Evolutionary conservation across 345 rosid species (phyloP), one percentile per base, ranked within the genome.

Genomic region (Citrus sp.): DNA sequence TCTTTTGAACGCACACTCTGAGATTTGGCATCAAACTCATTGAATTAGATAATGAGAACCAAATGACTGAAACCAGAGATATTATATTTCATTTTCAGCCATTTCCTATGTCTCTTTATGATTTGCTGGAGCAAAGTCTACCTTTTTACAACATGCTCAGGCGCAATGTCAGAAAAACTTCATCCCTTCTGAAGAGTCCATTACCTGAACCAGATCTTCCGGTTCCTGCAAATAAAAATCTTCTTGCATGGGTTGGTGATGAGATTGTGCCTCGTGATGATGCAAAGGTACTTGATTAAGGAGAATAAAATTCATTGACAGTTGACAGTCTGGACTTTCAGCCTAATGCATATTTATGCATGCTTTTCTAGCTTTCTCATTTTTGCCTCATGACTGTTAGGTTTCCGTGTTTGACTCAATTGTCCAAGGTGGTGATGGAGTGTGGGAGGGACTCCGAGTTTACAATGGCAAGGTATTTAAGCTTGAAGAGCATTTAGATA

Each of bases 401-500:
- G 98, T 93, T 86, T 92, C 97, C 62, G 95, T 92, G 21, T 93
- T 95, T 82, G 97, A 95, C 84, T 95, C 98, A 51, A 84, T 92
- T 75, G 94, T 95, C 73, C 97, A 93, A 93, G 98, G 98, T 16
- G 97, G 98, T 80, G 95, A 93, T 79, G 93, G 89, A 22, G 98
- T 88, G 66, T 95, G 98, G 98, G 98, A 95, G 89, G 98, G 98
- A 67, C 95, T 95, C 74, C 80, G 97, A 70, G 75, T 93, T 76
- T 92, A 93, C 78, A 82, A 76, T 42, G 88, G 95, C 80, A 93
- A 87, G 84, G 65, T 93, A 68, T 93, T 92, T 86, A 93, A 92
- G 87, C 97, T 95, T 77, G 98, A 95, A 68, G 97, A 91, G 73
- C 98, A 92, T 87, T 77, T 93, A 34, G 98, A 95, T 51, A 81